phyloP scores from a whole-genome alignment of 2,329 filamentous ascomycete genomes.

The Claviceps arundinis region DNA sequence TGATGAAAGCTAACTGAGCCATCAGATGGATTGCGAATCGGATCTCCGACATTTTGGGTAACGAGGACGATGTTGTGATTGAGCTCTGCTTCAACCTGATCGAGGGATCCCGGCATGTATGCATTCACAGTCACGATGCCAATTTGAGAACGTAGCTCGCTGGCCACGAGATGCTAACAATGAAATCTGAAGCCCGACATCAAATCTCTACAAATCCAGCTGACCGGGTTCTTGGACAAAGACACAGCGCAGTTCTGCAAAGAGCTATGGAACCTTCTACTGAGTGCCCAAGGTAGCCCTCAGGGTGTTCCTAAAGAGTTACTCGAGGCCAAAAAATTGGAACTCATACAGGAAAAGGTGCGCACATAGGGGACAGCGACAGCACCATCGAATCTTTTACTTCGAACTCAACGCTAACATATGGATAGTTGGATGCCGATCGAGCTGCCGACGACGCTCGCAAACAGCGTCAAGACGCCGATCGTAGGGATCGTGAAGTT shows the following conservation, averaged over 20 bases:
- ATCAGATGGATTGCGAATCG: constrained; percentile 82
- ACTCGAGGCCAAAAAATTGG: constrained; percentile 88
- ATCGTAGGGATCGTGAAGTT: constrained; percentile 57
- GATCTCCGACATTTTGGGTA: constrained; percentile 78
- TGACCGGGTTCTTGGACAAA: constrained; percentile 90
- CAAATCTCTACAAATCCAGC: constrained; percentile 85
- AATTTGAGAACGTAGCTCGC: neutral
- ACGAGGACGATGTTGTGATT: constrained; percentile 90
- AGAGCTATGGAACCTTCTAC: constrained; percentile 79
- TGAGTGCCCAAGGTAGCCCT: constrained; percentile 79
- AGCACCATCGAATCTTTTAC: neutral
- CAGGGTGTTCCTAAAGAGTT: constrained; percentile 91
- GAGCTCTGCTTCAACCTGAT: constrained; percentile 62
- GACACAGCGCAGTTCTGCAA: constrained; percentile 84
- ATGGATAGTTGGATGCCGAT: constrained; percentile 60
- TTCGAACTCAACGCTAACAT: constrained; percentile 1
- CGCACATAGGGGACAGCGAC: constrained; percentile 6
- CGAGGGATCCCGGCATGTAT: constrained; percentile 63
- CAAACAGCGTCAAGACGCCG: constrained; percentile 56
- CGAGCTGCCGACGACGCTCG: constrained; percentile 65
- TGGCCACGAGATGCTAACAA: constrained; percentile 20
- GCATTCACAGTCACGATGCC: neutral
- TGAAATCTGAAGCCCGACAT: constrained; percentile 63
- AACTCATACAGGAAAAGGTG: constrained; percentile 92
- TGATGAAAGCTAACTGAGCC: constrained; percentile 8